Evolutionary conservation across 2,329 filamentous ascomycete genomes (phyloP), one percentile per base, ranked within the genome.

Genomic region (Clarireedia monteithiana): DNA sequence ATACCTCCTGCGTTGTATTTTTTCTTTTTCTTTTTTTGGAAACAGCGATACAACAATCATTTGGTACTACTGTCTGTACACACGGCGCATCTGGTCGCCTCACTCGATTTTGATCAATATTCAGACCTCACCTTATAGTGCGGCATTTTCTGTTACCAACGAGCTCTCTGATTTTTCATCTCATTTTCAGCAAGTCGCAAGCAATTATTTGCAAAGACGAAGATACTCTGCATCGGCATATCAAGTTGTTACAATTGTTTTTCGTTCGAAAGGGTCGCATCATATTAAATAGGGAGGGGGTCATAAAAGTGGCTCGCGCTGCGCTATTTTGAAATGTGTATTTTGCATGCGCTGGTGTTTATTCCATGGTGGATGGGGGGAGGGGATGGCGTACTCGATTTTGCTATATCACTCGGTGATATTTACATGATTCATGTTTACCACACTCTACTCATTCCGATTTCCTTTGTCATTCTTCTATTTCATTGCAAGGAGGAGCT

Each of bases 291-390:
- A 20, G 20, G 62, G 61, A 56, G 61, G 57, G 62, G 63, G 59
- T 63, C 54, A 63, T 60, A 67, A 67, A 68, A 67, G 66, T 66
- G 62, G 66, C 66, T 67, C 65, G 59, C 66, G 65, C 66, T 67
- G 60, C 66, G 61, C 60, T 60, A 20, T 20, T 20, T 20, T 20
- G 20, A 20, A 20, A 20, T 20, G 20, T 20, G 20, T 20, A 20
- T 50, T 54, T 55, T 55, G 52, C 52, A 38, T 36, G 46, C 52
- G 12, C 23, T 46, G 39, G 17, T 42, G 39, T n/a, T 42, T 5
- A 6, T 26, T 46, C 17, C n/a, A 20, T 42, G 15, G 14, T 42
- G 17, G 15, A n/a, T 20, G 39, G 39, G 6, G 14, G 5, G n/a
- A n/a, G 39, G 39, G n/a, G 14, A 42, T 4, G 20, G n/a, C 15